Base-by-base conservation (phyloP, 2,329 filamentous ascomycete genomes). In the Talaromyces sp. region DNA sequence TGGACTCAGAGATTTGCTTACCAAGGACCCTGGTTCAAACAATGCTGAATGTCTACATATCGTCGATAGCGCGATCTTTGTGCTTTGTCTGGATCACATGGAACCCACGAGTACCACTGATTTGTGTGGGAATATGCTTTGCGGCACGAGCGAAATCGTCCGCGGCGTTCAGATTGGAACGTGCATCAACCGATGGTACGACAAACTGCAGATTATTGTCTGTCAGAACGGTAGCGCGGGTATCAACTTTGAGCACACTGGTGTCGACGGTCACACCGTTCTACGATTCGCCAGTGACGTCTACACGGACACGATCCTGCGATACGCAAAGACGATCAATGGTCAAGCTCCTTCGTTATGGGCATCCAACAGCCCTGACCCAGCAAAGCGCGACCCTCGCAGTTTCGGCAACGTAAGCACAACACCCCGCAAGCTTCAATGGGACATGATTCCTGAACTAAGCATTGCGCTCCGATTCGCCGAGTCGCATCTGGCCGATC, bases 161-260 rank as follows among this genome's bases (percentile, higher is more conserved):
- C 90, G 89, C 72, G 95, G 95, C 4, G 91, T 99, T 1, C 95
- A 99, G 77, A 92, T 97, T 50, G 95, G 95, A 33, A 98, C 95
- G 1, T 99, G 95, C 78, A 97, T 93, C 14, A 99, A 99, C 76
- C 84, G 95, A 65, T 99, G 95, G 95, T 99, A 99, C 72, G 95
- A 99, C 79, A 99, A 99, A 80, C 83, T 99, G 55, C 95, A 99
- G 74, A 97, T 99, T 66, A 98, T 99, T 61, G 95, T 99, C 58
- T 98, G 95, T 83, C 96, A 96, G 80, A 99, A 98, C 77, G 95
- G 95, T 63, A 96, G 92, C 72, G 95, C 95, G 0, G 95, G 95
- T 5, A 98, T 99, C 85, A 99, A 99, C 79, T 98, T 99, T 71
- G 95, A 99, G 76, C 95, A 99, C 72, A 99, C 95, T 0, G 95